Conservation (phyloP, 208 protist species). For the Leishmania martiniquensis region DNA sequence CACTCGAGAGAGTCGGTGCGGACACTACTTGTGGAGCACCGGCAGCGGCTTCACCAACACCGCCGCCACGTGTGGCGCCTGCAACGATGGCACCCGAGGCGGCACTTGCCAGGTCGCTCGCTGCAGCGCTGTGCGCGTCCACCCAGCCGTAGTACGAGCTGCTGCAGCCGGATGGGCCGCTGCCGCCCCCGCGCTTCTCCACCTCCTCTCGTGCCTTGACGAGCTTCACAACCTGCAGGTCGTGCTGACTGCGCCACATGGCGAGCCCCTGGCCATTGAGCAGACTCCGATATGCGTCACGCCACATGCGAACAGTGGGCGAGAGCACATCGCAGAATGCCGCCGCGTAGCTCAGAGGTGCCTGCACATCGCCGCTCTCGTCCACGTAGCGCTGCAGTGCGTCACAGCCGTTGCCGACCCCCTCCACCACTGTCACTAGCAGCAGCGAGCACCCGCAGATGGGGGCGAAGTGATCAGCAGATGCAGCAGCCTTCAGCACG, state of each 20-base stretch:
- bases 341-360: slow-evolving; percentile 55
- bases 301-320: slow-evolving; percentile 46
- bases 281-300: slow-evolving; percentile 61
- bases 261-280: slow-evolving; percentile 59
- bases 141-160: background rate
- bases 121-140: background rate
- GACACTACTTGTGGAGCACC: background rate
- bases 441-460: slow-evolving; percentile 51
- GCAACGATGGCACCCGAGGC: background rate
- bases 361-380: slow-evolving; percentile 77
- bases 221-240: slow-evolving; percentile 57
- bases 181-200: background rate
- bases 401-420: slow-evolving; percentile 27
- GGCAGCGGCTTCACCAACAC: background rate
- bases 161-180: background rate
- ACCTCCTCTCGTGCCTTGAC: slow-evolving; percentile 28
- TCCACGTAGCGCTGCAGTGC: slow-evolving; percentile 86
- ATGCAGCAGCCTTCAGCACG: background rate
- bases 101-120: background rate
- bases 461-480: slow-evolving; percentile 9
- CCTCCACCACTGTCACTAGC: slow-evolving; percentile 66
- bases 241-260: slow-evolving; percentile 65
- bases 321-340: slow-evolving; percentile 45
- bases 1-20: background rate
- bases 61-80: background rate